These are phyloP conservation scores for Fragilariopsis cylindrus DNA, from an alignment of 108 stramenopile species.

Conservation along the genomic window DNA sequence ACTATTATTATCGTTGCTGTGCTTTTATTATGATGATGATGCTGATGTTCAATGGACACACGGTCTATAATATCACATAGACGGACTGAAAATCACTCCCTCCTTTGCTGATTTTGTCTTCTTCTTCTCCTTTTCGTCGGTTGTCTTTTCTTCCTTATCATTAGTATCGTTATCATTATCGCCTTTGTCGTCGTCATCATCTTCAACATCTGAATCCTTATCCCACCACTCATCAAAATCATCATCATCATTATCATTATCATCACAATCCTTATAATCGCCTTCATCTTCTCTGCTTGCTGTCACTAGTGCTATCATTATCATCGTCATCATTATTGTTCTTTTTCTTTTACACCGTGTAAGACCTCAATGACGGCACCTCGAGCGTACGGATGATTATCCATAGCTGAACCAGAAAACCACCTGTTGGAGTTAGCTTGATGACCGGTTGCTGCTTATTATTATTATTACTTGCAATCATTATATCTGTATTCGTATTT, in stretches of 20 bases:
- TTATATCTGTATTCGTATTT: no score
- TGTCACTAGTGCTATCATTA: neutral
- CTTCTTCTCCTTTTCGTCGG: neutral
- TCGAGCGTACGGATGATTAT: constrained; percentile 82
- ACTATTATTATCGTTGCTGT: constrained; percentile 9
- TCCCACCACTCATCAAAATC: constrained; percentile 18
- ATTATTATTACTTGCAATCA: neutral
- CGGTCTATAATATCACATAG: constrained; percentile 89
- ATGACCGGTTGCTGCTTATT: neutral
- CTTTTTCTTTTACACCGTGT: constrained; percentile 46
- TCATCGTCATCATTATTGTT: constrained; percentile 28
- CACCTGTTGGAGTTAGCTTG: constrained; percentile 1
- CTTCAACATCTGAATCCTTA: constrained; percentile 20
- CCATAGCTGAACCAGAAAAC: constrained; percentile 36
- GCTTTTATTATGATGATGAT: neutral
- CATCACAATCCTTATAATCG: constrained; percentile 6
- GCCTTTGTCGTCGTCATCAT: constrained; percentile 27
- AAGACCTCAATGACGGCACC: constrained; percentile 84
- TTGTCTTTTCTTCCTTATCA: neutral
- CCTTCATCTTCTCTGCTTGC: constrained; percentile 1
- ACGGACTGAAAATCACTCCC: constrained; percentile 30
- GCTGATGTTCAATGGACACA: constrained; percentile 29
- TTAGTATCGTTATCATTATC: constrained; percentile 1
- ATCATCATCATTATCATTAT: constrained; percentile 7
- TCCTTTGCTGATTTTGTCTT: no score